Evolutionary conservation across 306 rosid genomes (phyloP), one percentile per base, ranked within the genome.

Genomic region (Casuarina glauca): DNA sequence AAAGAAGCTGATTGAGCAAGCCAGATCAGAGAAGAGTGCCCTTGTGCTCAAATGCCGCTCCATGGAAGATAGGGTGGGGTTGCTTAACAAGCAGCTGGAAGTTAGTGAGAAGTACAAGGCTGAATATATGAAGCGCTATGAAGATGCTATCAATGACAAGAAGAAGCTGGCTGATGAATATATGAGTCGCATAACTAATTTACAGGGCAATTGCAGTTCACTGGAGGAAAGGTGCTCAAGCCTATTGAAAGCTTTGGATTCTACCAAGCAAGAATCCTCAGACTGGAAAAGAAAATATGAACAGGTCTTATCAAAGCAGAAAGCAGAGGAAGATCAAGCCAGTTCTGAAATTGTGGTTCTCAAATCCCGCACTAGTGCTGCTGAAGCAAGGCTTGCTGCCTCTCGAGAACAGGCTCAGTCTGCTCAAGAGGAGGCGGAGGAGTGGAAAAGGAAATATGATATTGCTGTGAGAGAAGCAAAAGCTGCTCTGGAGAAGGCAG

Each of bases 391-490:
- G 86, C 79, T 93, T 61, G 94, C 96, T 53, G 99, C 99, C 74
- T 93, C 98, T 77, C 85, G 80, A 76, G 98, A 96, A 74, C 99
- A 88, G 78, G 86, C 93, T 49, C 94, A 93, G 79, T 96, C 99
- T 82, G 97, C 99, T 35, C 97, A 90, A 80, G 99, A 91, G 86
- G 99, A 96, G 83, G 98, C 98, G 42, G 94, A 85, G 80, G 99
- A 96, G 83, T 96, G 99, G 99, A 93, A 96, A 76, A 82, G 99
- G 81, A 96, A 96, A 78, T 96, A 85, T 83, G 98, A 93, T 49
- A 78, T 84, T 84, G 99, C 99, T 20, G 68, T 84, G 72, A 86
- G 94, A 86, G 99, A 96, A 62, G 94, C 98, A 73, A 93, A 93
- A 87, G 69, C 89, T 84, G 97, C 98, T 63, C 82, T 96, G 15